Evolutionary conservation across 495 filamentous ascomycete genomes (phyloP).

Genomic region (Sabuloglossum arenarium): DNA sequence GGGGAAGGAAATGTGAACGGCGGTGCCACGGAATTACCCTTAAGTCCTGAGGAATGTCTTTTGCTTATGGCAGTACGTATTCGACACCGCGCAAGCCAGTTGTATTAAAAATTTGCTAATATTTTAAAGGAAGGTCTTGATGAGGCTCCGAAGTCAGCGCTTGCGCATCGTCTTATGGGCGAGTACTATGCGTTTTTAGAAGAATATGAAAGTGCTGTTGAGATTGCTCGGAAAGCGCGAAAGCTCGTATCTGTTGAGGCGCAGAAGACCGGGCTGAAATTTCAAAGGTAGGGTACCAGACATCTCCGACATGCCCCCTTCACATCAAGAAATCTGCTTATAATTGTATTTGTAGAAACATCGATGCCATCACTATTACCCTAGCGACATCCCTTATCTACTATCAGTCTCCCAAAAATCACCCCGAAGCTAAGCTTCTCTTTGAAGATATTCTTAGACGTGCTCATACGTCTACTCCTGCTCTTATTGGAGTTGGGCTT

Average conservation of each 20-base stretch:
- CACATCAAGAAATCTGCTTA: background rate
- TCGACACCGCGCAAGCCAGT: background rate
- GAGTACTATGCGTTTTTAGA: constrained; percentile 72
- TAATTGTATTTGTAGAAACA: constrained; percentile 18
- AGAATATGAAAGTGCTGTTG: constrained; percentile 69
- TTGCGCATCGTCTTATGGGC: constrained; percentile 67
- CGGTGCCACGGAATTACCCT: constrained; percentile 21
- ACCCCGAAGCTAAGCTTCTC: constrained; percentile 61
- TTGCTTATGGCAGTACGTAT: constrained; percentile 39
- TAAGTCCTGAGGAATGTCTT: constrained; percentile 50
- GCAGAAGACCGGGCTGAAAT: constrained; percentile 37
- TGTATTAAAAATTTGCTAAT: background rate
- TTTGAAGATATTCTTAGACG: constrained; percentile 62
- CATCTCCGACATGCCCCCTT: background rate
- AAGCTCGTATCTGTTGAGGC: constrained; percentile 36
- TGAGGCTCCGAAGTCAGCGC: constrained; percentile 42
- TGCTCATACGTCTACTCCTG: constrained; percentile 50
- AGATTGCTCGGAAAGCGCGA: constrained; percentile 52
- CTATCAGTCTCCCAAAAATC: constrained; percentile 74
- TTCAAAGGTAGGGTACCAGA: constrained; percentile 26
- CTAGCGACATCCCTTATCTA: constrained; percentile 69
- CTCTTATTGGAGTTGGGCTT: constrained; percentile 72
- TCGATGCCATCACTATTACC: constrained; percentile 50
- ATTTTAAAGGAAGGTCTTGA: constrained; percentile 42
- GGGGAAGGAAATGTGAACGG: constrained; percentile 17